A percentile compares a stretch with the other conserved stretches of the same genome.
Conservation (phyloP, 768 basidiomycete species). For the Coprinopsis strossmayeri region DNA sequence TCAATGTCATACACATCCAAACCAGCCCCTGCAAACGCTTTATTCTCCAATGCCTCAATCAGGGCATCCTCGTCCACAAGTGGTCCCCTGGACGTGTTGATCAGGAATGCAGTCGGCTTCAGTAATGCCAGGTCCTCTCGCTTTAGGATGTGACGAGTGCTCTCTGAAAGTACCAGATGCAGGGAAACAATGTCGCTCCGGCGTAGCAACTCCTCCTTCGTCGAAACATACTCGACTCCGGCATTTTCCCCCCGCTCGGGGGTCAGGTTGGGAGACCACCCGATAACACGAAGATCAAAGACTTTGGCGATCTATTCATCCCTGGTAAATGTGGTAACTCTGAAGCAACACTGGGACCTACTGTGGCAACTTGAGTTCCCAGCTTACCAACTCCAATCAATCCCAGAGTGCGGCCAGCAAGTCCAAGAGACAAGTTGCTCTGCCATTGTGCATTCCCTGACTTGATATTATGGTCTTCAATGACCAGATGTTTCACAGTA, state of each 20-base stretch:
- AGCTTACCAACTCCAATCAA: conserved; percentile 57
- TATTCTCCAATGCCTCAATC: conserved; percentile 37
- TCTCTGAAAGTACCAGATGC: conserved; percentile 50
- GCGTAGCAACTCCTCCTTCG: conserved; percentile 48
- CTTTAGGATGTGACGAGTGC: conserved; percentile 42
- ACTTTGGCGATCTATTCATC: conserved; percentile 44
- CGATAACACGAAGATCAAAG: conserved; percentile 54
- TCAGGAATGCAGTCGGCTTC: conserved; percentile 51
- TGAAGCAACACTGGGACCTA: conserved; percentile 12
- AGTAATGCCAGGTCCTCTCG: conserved; percentile 41
- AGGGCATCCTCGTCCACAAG: conserved; percentile 56
- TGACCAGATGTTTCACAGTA: conserved; percentile 39
- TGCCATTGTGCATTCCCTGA: conserved; percentile 47
- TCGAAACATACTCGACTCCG: conserved; percentile 40
- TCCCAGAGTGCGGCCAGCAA: conserved; percentile 51
- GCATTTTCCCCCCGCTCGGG: conserved; percentile 32
- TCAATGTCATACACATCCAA: conserved; percentile 64
- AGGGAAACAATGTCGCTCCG: conserved; percentile 55
- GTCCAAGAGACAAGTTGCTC: conserved; percentile 39
- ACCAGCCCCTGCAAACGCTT: conserved; percentile 50
- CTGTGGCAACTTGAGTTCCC: conserved; percentile 45
- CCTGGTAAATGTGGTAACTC: conserved; percentile 1
- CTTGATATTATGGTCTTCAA: conserved; percentile 31
- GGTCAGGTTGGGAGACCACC: conserved; percentile 63
- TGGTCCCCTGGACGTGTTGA: conserved; percentile 65